phyloP scores from a whole-genome alignment of 768 basidiomycete species.

The Leccinum olivaceopallidum region DNA sequence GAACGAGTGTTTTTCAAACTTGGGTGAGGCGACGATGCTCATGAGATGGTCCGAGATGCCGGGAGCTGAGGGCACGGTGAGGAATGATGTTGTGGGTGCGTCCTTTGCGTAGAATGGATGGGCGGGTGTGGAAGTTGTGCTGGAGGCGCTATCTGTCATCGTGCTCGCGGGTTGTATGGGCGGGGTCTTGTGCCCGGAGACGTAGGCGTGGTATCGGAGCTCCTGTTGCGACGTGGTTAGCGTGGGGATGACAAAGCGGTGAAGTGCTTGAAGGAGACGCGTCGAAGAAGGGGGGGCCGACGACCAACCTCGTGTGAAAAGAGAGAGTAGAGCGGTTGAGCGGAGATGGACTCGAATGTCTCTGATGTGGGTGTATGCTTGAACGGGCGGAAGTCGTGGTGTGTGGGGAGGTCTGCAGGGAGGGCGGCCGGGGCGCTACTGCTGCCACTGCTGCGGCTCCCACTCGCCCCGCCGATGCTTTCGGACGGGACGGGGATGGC shows the following conservation, averaged over 20 bases:
- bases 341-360: conserved; percentile 40
- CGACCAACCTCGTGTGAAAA: conserved; percentile 48
- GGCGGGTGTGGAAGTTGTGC: neutral
- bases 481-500: conserved; percentile 20
- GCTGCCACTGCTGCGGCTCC: neutral
- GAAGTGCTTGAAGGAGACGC: neutral
- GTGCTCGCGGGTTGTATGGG: neutral
- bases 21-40: conserved; percentile 38
- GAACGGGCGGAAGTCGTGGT: conserved; percentile 31
- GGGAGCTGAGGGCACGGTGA: conserved; percentile 9
- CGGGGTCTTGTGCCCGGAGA: conserved; percentile 34
- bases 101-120: conserved; percentile 29
- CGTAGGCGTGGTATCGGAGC: conserved; percentile 43
- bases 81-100: conserved; percentile 23
- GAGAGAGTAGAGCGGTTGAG: conserved; percentile 35
- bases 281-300: conserved; percentile 4
- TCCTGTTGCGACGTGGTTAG: conserved; percentile 38
- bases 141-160: conserved; percentile 4
- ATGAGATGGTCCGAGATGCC: conserved; percentile 35
- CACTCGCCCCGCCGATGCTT: neutral
- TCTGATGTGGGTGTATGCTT: conserved; percentile 20
- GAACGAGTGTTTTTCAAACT: conserved; percentile 45
- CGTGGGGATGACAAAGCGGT: neutral
- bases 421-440: conserved; percentile 8
- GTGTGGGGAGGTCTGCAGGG: conserved; percentile 18